Percentiles rank a stretch among this genome's conserved stretches.
Conservation (phyloP, 2,329 filamentous ascomycete species). For the Alternaria sp. region DNA sequence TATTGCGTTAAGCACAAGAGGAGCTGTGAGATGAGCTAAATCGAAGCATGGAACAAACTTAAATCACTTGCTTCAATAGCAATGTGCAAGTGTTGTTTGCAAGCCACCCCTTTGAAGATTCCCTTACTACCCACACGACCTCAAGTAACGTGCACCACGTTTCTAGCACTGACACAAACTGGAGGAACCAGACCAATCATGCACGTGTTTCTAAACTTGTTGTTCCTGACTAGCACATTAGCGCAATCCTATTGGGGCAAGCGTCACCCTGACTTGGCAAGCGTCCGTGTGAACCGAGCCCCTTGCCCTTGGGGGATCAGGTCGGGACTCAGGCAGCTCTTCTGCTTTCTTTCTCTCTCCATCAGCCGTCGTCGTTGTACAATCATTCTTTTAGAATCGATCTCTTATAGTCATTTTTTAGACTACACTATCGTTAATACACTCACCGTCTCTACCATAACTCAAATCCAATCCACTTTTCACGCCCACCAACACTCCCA, state of each 20-base stretch:
- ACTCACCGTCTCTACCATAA: constrained; percentile 11
- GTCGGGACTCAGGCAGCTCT: constrained; percentile 14
- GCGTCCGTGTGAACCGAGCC: constrained; percentile 11
- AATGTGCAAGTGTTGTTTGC: neutral
- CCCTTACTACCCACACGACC: neutral
- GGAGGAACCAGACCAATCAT: constrained; percentile 27
- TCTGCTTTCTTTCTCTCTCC: constrained; percentile 15
- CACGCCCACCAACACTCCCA: constrained; percentile 1
- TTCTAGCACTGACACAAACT: constrained; percentile 6
- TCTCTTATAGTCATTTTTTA: constrained; percentile 29
- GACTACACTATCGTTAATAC: constrained; percentile 23
- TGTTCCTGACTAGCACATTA: constrained; percentile 34
- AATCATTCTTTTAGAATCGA: constrained; percentile 22
- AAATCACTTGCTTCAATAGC: neutral
- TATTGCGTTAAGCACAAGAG: constrained; percentile 11
- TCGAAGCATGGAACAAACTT: neutral
- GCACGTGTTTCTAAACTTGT: constrained; percentile 21
- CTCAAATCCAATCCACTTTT: constrained; percentile 3
- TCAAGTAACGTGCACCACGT: constrained; percentile 2
- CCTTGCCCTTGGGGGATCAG: constrained; percentile 13
- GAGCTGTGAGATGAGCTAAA: neutral
- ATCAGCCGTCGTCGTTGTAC: constrained; percentile 25
- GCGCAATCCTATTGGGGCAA: constrained; percentile 18
- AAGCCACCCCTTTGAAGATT: neutral
- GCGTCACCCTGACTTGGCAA: constrained; percentile 14